Base-by-base conservation (phyloP, 352 stramenopile genomes). In the Ophiocytium majus region DNA sequence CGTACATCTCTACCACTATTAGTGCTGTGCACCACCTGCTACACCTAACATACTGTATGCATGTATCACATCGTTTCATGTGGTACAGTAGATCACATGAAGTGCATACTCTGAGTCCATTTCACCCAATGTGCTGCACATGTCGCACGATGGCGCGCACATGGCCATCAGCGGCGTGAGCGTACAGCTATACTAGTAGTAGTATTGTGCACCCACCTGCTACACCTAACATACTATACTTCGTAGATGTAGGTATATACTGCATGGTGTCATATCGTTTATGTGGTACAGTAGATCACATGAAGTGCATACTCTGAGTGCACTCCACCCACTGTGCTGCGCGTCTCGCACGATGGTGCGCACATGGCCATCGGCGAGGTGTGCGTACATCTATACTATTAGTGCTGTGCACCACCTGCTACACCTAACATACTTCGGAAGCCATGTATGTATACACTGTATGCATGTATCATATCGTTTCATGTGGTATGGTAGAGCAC, bases 131-230 rank as follows among this genome's bases (percentile, higher is more conserved):
- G 43, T 57, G 43, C 43, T 57, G 43, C 43, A 57, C n/a, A n/a
- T n/a, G n/a, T n/a, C 14, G 5, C 43, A 57, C 43, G 43, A 57
- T 57, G 43, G 14, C 43, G 43, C 43, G 43, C 43, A 57, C 43
- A 5, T 57, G 43, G 31, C 31, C 31, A 81, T 81, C 31, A 81
- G 75, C 32, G 75, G 49, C 10, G 75, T 81, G 50, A 5, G 64
- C 17, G 17, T 66, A 28, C 57, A 66, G n/a, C n/a, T n/a, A n/a
- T n/a, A n/a, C n/a, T 14, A 57, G 43, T 57, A 57, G 43, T 5
- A 5, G 43, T 57, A 14, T 14, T 5, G 14, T 57, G n/a, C n/a
- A 57, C 14, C n/a, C 14, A 14, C 43, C 5, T 14, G 43, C 43
- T 14, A 57, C 14, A 57, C 43, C 43, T 57, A 5, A 57, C 14